Evolutionary conservation across 345 rosid genomes (phyloP), one percentile per base, ranked within the genome.

Genomic region (Populus davidiana): DNA sequence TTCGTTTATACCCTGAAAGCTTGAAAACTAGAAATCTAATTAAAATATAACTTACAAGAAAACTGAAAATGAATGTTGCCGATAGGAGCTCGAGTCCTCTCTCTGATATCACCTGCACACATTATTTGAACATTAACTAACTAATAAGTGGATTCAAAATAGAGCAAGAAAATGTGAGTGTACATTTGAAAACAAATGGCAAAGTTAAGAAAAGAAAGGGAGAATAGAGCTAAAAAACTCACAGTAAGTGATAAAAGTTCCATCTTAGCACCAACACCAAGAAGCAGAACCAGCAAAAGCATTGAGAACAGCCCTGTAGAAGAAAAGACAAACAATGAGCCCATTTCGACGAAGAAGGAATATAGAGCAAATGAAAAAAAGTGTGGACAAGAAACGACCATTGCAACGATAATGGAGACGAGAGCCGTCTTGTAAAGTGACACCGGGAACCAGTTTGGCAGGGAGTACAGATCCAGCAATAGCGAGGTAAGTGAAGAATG

Each of bases 51-150:
- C 96, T 91, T 84, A 85, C 99, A 78, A 93, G 81, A 82, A 87
- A 62, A 85, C 98, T 86, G 83, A 93, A 87, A 21, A 91, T 76
- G 74, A 89, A 87, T 64, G 97, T 88, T 67, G 96, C 79, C 1
- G 99, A 91, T 64, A 96, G 90, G 66, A 96, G 85, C 91, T 91
- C 91, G 69, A 92, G 84, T 70, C 98, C 98, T 86, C 91, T 88
- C 76, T 91, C 96, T 14, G 98, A 82, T 81, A 90, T 90, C 76
- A 86, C 90, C 99, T 92, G 84, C 83, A 83, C 82, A 67, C 25
- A 69, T 68, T 47, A 39, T 70, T 66, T 68, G 17, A 78, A 56
- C 43, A 65, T 47, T 35, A 16, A 54, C 20, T 50, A 62, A 2
- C 50, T 3, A 64, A 31, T 65, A 21, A 4, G 12, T 9, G 31